Conservation (phyloP, 164 flowering plant genomes). For the Aristolochia californica region DNA sequence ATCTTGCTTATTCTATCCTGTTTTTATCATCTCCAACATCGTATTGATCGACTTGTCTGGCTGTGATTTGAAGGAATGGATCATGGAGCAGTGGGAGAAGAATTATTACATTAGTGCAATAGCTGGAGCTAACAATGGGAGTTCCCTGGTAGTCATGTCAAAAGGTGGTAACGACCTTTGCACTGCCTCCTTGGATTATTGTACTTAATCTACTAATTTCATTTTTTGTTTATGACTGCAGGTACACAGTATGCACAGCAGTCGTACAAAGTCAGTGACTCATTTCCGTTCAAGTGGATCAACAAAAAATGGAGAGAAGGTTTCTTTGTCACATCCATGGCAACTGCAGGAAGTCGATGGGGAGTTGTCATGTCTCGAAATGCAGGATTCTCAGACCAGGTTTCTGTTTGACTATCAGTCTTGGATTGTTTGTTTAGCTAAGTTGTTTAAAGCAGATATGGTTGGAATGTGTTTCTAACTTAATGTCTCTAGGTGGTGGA, state of each 20-base stretch:
- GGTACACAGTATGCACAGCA: conserved; percentile 80
- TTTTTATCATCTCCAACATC: background rate
- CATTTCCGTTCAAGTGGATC: conserved; percentile 93
- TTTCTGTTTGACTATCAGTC: conserved; percentile 10
- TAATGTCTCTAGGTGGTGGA: conserved; percentile 88
- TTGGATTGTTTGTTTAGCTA: background rate
- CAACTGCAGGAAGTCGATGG: conserved; percentile 85
- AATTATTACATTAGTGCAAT: conserved; percentile 80
- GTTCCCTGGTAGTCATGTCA: conserved; percentile 88
- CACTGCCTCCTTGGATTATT: conserved; percentile 3
- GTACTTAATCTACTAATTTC: background rate
- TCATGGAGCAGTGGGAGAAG: conserved; percentile 96
- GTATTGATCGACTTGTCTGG: background rate
- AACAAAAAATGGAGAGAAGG: conserved; percentile 94
- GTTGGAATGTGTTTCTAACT: background rate
- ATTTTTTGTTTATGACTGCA: conserved; percentile 10
- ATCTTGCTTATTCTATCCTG: too few species aligned
- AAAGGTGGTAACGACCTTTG: conserved; percentile 35
- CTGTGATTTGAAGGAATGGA: conserved; percentile 72
- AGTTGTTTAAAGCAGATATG: background rate
- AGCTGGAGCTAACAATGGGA: conserved; percentile 80
- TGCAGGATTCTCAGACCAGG: conserved; percentile 88
- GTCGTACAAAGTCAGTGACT: conserved; percentile 86
- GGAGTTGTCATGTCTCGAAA: conserved; percentile 89
- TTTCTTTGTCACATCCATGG: conserved; percentile 83